Evolutionary conservation across 768 basidiomycete genomes (phyloP).

Genomic region (Gloeostereum incarnatum): DNA sequence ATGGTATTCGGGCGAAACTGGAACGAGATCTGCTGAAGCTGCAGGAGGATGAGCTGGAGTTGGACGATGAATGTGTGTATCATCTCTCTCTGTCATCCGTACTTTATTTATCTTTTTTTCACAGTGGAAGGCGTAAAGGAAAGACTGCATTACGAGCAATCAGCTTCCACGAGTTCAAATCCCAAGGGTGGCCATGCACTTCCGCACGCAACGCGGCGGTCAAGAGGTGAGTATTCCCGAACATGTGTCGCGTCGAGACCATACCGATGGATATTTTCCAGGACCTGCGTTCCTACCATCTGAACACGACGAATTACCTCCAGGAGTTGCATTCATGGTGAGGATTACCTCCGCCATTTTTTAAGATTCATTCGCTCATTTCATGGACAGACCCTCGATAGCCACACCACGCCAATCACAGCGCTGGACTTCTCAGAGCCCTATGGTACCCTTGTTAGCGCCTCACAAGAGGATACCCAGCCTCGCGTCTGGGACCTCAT

Average conservation of each 20-base stretch:
- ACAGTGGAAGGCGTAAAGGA: constrained; percentile 88
- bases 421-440: constrained; percentile 95
- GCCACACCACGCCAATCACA: constrained; percentile 74
- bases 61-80: constrained; percentile 88
- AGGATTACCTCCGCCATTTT: constrained; percentile 9
- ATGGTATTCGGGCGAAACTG: constrained; percentile 69
- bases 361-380: constrained; percentile 9
- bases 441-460: constrained; percentile 87
- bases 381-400: constrained; percentile 58
- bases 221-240: constrained; percentile 43
- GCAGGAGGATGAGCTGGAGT: constrained; percentile 91
- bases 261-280: constrained; percentile 13
- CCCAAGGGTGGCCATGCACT: constrained; percentile 6
- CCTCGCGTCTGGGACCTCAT: constrained; percentile 95
- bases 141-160: constrained; percentile 63
- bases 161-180: constrained; percentile 9
- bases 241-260: background rate
- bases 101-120: constrained; percentile 5
- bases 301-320: constrained; percentile 92
- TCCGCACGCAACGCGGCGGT: constrained; percentile 54
- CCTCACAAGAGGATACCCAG: constrained; percentile 76
- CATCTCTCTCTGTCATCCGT: background rate
- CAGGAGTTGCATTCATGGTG: constrained; percentile 96
- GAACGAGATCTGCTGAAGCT: constrained; percentile 78
- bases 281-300: constrained; percentile 96